phyloP scores from a whole-genome alignment of 2,329 filamentous ascomycete genomes.

The Thermothelomyces thermophilus region DNA sequence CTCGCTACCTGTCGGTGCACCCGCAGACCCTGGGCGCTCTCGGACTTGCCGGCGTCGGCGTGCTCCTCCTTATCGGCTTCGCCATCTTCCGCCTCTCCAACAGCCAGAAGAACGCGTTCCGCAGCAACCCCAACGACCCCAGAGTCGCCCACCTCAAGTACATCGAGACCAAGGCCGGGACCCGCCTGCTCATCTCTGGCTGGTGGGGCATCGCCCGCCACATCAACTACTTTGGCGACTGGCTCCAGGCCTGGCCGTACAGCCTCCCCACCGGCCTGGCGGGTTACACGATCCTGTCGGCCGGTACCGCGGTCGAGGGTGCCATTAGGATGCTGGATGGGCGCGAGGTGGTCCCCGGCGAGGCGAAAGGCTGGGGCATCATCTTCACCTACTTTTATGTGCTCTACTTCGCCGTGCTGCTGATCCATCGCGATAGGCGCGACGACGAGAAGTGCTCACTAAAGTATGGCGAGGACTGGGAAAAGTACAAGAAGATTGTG shows the following conservation, averaged over 20 bases:
- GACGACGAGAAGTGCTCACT: slow-evolving; percentile 86
- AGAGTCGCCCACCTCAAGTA: slow-evolving; percentile 72
- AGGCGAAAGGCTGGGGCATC: slow-evolving; percentile 75
- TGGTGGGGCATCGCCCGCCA: slow-evolving; percentile 93
- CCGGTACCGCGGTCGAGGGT: slow-evolving; percentile 43
- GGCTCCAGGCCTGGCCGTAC: slow-evolving; percentile 89
- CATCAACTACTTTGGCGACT: slow-evolving; percentile 95
- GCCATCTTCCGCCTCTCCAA: slow-evolving; percentile 91
- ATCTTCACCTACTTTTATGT: slow-evolving; percentile 92
- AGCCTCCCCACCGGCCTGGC: slow-evolving; percentile 79
- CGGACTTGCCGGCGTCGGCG: slow-evolving; percentile 59
- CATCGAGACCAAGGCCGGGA: slow-evolving; percentile 77
- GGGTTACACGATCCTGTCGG: slow-evolving; percentile 66
- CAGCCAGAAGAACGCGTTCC: slow-evolving; percentile 91
- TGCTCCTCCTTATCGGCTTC: slow-evolving; percentile 67
- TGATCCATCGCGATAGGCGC: slow-evolving; percentile 77
- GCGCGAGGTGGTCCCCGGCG: slow-evolving; percentile 61
- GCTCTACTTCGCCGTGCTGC: slow-evolving; percentile 79
- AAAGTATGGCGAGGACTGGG: slow-evolving; percentile 93
- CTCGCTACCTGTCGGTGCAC: slow-evolving; percentile 76
- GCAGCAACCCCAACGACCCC: slow-evolving; percentile 77
- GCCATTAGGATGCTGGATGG: slow-evolving; percentile 53
- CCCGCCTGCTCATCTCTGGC: slow-evolving; percentile 72
- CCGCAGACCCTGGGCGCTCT: slow-evolving; percentile 68
- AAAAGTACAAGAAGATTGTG: slow-evolving; percentile 77